phyloP scores from a whole-genome alignment of 352 stramenopile genomes.

The Phytophthora vignae region DNA sequence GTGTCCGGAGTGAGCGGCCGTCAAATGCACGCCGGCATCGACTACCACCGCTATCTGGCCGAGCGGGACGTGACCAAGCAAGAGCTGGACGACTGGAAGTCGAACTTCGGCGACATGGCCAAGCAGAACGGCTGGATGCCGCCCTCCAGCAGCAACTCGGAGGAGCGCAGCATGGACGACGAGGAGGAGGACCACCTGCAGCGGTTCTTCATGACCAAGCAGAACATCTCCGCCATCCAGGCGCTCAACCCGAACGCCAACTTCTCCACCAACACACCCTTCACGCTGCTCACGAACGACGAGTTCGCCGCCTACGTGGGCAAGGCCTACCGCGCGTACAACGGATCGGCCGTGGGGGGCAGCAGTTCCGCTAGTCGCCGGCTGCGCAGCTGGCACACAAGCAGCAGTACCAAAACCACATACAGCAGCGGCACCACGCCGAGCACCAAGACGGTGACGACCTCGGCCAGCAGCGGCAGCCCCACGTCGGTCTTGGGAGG shows the following conservation, averaged over 20 bases:
- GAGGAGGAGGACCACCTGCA: conserved; percentile 51
- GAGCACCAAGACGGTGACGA: conserved; percentile 21
- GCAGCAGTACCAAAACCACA: conserved; percentile 33
- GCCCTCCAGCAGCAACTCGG: conserved; percentile 21
- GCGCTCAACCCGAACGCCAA: conserved; percentile 50
- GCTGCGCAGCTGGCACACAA: conserved; percentile 33
- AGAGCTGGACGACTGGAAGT: conserved; percentile 45
- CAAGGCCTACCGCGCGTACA: conserved; percentile 33
- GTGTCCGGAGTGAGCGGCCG: conserved; percentile 22
- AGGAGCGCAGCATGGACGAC: conserved; percentile 40
- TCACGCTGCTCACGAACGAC: conserved; percentile 61
- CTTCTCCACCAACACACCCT: conserved; percentile 62
- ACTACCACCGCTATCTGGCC: conserved; percentile 52
- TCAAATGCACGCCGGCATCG: conserved; percentile 48
- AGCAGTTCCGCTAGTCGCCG: conserved; percentile 23
- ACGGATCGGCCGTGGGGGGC: conserved; percentile 10
- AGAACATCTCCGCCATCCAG: conserved; percentile 43
- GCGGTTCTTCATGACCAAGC: conserved; percentile 61
- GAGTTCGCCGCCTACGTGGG: conserved; percentile 56
- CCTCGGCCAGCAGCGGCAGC: conserved; percentile 22
- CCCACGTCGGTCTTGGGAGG: conserved; percentile 14
- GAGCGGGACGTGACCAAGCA: conserved; percentile 38
- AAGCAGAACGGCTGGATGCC: conserved; percentile 46
- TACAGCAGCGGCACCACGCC: conserved; percentile 24
- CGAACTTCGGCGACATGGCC: conserved; percentile 36